Evolutionary conservation across 345 rosid genomes (phyloP).

Genomic region (Citrus inodora): DNA sequence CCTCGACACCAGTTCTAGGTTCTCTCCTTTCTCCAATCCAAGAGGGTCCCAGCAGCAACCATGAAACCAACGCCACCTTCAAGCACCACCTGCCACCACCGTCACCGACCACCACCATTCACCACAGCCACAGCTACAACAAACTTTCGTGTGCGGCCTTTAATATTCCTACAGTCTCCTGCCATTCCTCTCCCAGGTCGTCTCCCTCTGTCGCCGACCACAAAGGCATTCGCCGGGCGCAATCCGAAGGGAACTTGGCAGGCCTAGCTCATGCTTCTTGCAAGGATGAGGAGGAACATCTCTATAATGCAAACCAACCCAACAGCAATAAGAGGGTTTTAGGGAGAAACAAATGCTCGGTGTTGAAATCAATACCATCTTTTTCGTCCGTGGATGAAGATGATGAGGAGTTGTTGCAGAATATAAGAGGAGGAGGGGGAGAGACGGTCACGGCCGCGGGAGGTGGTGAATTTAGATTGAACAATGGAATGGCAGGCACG

Average conservation of each 20-base stretch:
- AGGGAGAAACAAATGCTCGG: conserved; percentile 24
- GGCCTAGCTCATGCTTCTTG: conserved; percentile 31
- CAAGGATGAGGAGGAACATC: conserved; percentile 8
- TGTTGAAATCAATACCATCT: conserved; percentile 51
- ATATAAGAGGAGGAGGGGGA: not conserved
- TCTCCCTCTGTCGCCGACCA: conserved; percentile 31
- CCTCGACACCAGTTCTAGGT: conserved; percentile 66
- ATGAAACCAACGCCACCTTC: conserved; percentile 14
- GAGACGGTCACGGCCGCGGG: not conserved
- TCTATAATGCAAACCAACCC: not conserved
- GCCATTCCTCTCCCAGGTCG: conserved; percentile 46
- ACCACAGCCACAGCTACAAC: conserved; percentile 16
- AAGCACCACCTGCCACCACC: conserved; percentile 14
- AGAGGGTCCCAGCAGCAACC: conserved; percentile 36
- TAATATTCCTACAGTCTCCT: conserved; percentile 20
- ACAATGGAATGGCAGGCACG: conserved; percentile 6
- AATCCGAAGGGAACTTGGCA: conserved; percentile 56
- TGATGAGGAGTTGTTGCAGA: conserved; percentile 25
- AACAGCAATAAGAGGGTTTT: conserved; percentile 13
- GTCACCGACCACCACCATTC: conserved; percentile 1
- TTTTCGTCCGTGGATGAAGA: conserved; percentile 30
- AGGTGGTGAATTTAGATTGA: not conserved
- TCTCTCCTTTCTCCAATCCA: conserved; percentile 44
- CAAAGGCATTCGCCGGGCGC: conserved; percentile 43
- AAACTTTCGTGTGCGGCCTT: conserved; percentile 19